Evolutionary conservation across 768 basidiomycete genomes (phyloP), one percentile per base, ranked within the genome.

Genomic region (Lactifluus subvellereus): DNA sequence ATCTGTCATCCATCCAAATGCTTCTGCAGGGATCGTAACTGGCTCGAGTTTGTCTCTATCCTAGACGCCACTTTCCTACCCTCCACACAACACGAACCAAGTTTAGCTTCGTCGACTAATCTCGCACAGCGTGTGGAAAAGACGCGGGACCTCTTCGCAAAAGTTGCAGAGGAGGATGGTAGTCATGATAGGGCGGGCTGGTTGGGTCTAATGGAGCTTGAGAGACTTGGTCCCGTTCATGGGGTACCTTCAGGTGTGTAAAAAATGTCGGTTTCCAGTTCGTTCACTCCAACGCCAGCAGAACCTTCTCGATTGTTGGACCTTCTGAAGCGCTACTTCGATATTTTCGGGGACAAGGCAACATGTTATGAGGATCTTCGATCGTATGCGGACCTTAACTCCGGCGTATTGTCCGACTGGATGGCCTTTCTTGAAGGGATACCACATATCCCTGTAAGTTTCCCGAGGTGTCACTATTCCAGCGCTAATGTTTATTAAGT

Each of bases 321-420:
- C 11, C 76, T 87, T 59, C 74, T 94, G 70, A 77, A 84, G 69
- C 74, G 78, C 53, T 96, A 95, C 73, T 85, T 93, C 70, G 76
- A 82, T 45, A 77, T 76, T 61, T 83, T 93, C 68, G 87, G 89
- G 35, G 84, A 86, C 72, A 96, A 94, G 73, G 78, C 87, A 6
- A 92, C 89, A 72, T 93, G 91, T 72, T 91, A 85, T 61, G 94
- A 95, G 74, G 94, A 97, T 69, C 75, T 96, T 45, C 80, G 80
- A 67, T 83, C 85, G 3, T 93, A 88, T 71, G 72, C 87, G 13
- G 70, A 69, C 8, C 73, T 89, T 14, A 74, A 80, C 27, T 79
- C 73, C 54, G 76, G 80, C 13, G 78, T 80, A 35, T 73, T 81
- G 11, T 60, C 73, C 4, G 74, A 76, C 57, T 88, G 87, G 83